Evolutionary conservation across 768 basidiomycete species (phyloP).

Genomic region (Cyclocybe aegerita): DNA sequence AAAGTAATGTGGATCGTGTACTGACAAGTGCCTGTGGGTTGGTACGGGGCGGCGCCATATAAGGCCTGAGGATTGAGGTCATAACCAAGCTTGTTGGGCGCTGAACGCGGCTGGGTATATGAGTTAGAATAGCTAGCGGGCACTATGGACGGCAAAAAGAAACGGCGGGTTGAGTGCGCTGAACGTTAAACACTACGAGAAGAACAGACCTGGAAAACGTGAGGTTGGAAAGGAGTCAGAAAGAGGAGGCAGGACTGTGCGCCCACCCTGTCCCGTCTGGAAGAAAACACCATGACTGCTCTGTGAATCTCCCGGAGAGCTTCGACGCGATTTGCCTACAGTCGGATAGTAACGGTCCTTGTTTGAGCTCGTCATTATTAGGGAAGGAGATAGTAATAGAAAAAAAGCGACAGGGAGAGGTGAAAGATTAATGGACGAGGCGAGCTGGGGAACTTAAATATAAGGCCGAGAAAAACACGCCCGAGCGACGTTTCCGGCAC

Average conservation of each 20-base stretch:
- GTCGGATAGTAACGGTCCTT: constrained; percentile 72
- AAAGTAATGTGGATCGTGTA: constrained; percentile 18
- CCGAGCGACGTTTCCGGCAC: constrained; percentile 11
- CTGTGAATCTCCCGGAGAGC: constrained; percentile 67
- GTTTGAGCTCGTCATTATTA: constrained; percentile 67
- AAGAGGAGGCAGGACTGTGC: constrained; percentile 85
- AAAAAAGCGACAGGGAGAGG: constrained; percentile 52
- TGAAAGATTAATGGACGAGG: constrained; percentile 29
- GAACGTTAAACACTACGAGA: constrained; percentile 48
- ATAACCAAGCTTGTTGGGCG: constrained; percentile 48
- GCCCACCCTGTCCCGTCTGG: constrained; percentile 85
- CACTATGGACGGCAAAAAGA: constrained; percentile 48
- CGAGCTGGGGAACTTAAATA: constrained; percentile 38
- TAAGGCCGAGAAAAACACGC: constrained; percentile 29
- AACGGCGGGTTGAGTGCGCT: constrained; percentile 57
- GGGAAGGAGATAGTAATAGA: constrained; percentile 60
- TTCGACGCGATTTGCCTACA: constrained; percentile 66
- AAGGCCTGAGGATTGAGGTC: constrained; percentile 52
- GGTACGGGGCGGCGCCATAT: constrained; percentile 33
- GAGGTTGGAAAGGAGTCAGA: constrained; percentile 83
- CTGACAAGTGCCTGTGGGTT: constrained; percentile 36
- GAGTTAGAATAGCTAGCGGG: constrained; percentile 57
- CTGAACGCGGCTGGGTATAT: constrained; percentile 65
- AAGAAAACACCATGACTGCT: constrained; percentile 56
- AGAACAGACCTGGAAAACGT: constrained; percentile 89